These are phyloP conservation scores for Apiospora marii DNA, from an alignment of 2,329 filamentous ascomycete genomes.

Conservation along the genomic window DNA sequence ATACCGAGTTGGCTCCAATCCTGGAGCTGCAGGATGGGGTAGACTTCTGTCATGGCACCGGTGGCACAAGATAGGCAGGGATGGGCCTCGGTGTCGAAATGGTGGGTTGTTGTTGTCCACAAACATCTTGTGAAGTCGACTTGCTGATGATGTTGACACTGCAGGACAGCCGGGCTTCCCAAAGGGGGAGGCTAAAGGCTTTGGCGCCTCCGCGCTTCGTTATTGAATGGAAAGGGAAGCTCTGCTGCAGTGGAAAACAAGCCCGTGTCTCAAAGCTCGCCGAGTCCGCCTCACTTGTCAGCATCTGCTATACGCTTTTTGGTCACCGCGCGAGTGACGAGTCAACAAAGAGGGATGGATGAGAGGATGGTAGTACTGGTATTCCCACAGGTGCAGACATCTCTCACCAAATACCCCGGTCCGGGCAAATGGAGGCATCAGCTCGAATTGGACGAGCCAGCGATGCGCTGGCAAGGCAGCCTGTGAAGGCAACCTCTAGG, in stretches of 20 bases:
- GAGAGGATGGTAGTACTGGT: background rate
- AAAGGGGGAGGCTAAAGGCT: background rate
- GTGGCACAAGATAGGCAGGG: background rate
- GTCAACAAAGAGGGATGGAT: background rate
- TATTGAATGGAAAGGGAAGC: background rate
- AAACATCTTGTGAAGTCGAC: background rate
- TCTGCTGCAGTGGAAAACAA: background rate
- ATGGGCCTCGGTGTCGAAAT: background rate
- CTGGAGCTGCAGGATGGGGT: background rate
- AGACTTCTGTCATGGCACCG: background rate
- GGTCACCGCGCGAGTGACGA: background rate
- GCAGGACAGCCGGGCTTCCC: background rate
- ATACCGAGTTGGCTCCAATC: background rate
- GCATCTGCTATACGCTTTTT: background rate
- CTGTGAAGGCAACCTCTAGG: background rate
- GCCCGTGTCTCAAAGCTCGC: background rate
- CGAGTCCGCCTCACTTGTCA: background rate
- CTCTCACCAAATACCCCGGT: background rate
- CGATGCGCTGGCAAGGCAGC: slow-evolving; percentile 13
- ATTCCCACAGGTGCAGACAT: background rate
- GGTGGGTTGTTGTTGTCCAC: background rate
- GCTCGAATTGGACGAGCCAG: background rate
- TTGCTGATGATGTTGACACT: background rate
- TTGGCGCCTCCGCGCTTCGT: background rate
- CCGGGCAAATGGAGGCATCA: background rate